Base-by-base conservation (phyloP, 1,284 basidiomycete genomes). In the Mycosarcoma maydis region DNA sequence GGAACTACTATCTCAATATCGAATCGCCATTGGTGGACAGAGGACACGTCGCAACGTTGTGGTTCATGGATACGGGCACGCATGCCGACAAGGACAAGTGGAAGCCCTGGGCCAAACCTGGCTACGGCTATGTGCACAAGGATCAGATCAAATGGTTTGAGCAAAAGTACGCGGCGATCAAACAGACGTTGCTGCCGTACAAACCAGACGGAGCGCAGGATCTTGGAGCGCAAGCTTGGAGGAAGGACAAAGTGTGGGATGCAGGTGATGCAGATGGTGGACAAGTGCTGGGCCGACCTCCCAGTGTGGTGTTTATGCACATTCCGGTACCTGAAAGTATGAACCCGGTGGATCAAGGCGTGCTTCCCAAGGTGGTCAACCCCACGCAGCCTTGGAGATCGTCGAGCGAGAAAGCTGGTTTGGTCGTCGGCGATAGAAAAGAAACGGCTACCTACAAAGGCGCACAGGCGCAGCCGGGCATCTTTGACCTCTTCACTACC, bases 11-110 rank as follows among this genome's bases (percentile, higher is more conserved):
- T 29, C 24, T 58, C 19, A 48, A 76, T 39, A 24, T 40, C 22
- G 52, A 41, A 29, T 70, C 42, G 37, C 72, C 55, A 2, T 46
- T 37, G 51, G 52, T 33, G 36, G 50, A 59, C n/a, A 89, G 87
- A 79, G 92, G 88, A 1, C 91, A 94, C 67, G 84, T 96, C 9
- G 85, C 95, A 57, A 94, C 92, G 0, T 82, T 98, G 4, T 98
- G 97, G 83, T 92, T 97, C 85, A 84, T 98, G 61, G 94, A 98
- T 82, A 94, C 93, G 1, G 92, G 92, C 17, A 84, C 88, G 0
- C 17, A 62, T 16, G 67, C 71, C 3, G 55, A 57, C 11, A 62
- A 54, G 42, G 51, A 66, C 13, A 20, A 24, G n/a, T 60, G 60
- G 72, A 65, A 60, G 23, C 72, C 71, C 11, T 72, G 65, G 68